Evolutionary conservation across 1,284 basidiomycete genomes (phyloP), one percentile per base, ranked within the genome.

Genomic region (Volvariella surrecta): DNA sequence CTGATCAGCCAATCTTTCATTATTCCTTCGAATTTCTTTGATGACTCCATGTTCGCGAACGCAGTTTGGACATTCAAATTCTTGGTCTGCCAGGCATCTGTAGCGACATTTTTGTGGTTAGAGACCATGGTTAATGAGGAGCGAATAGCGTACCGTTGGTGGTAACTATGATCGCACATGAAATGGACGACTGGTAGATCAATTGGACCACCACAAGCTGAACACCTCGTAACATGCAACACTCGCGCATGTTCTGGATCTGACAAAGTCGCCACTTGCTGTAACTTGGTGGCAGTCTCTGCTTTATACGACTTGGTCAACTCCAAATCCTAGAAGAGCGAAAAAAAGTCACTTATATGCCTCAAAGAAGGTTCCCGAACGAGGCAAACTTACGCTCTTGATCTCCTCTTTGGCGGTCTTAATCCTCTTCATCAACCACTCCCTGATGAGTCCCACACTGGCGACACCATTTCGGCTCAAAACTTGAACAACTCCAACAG

Each of bases 141-240:
- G 6, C 24, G 24, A 28, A 28, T 31, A 40, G 50, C 54, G 21
- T 64, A 89, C 87, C 90, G 71, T 60, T 95, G 91, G 59, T 99
- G 96, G 66, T 91, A 99, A 49, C 87, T 92, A 61, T 99, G 95
- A 56, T 88, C 85, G 64, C 94, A 99, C 94, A 98, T 96, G 57
- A 98, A 99, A 62, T 99, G 94, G 3, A 98, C 76, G 46, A 80
- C 87, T 0, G 95, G 95, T 15, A 97, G 73, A 59, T 97, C 93
- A 47, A 98, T 76, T 54, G 89, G 87, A 0, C 83, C 89, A 13
- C 81, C 75, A 59, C 96, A 98, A 3, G 82, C 74, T 11, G 89
- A 82, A 60, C 95, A 99, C 32, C 89, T 74, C 3, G 91, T 93
- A 52, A 94, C 88, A 56, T 97, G 93, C 70, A 98, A 96, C 15